Evolutionary conservation across 2,329 filamentous ascomycete species (phyloP), one percentile per base, ranked within the genome.

Genomic region (Monilinia laxa): DNA sequence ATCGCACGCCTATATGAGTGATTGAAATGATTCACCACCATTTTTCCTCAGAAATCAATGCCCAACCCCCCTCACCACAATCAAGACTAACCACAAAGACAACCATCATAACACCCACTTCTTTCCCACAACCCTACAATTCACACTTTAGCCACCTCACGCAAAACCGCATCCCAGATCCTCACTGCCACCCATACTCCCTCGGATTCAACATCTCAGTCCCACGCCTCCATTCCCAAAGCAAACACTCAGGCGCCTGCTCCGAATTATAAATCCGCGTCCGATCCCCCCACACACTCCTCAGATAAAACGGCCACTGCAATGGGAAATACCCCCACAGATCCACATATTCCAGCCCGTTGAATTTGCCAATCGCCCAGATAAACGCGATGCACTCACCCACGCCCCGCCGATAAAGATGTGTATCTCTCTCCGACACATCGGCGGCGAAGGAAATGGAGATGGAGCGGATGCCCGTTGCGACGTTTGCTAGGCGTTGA

Each of bases 301-400:
- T 60, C 45, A 60, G 25, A 25, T 60, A 60, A n/a, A n/a, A 60
- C 14, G n/a, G 45, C 45, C 58, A 60, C 58, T 60, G 58, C 58
- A 20, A 4, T 14, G 58, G 58, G 20, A 51, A 60, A 25, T 23
- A 60, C 0, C 58, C 58, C 16, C 35, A 14, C 31, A 60, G 6
- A 51, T 51, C 45, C 45, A 60, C 28, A 20, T n/a, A 60, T 2
- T 60, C n/a, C 58, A 60, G 4, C 1, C 20, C 20, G 0, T 14
- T 14, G 31, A 60, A 60, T 2, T 35, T 20, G 10, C 28, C 58
- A 4, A 60, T 60, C 14, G 58, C 58, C 58, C 45, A 60, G 16
- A 60, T 51, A 6, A 60, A 60, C 1, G 42, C 45, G 20, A 51
- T 14, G 25, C 58, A 60, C 38, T 40, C 58, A 1, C 58, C 58